Evolutionary conservation across 164 flowering plant species (phyloP).

Genomic region (Magnolia officinalis): DNA sequence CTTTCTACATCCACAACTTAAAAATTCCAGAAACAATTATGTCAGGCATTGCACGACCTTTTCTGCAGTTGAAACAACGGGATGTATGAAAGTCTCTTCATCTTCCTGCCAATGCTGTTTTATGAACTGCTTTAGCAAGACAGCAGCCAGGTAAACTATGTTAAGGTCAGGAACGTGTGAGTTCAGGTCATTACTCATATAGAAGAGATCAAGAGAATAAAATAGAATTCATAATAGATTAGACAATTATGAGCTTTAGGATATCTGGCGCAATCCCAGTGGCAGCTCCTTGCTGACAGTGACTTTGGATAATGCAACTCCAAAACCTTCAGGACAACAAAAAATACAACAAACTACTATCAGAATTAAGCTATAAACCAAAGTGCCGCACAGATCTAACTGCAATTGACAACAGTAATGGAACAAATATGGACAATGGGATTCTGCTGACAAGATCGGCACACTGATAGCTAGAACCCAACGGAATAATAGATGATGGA

Average conservation of each 20-base stretch:
- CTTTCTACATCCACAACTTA: neutral
- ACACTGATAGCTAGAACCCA: no score
- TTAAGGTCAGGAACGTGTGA: constrained; percentile 33
- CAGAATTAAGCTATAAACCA: no score
- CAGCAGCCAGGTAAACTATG: constrained; percentile 78
- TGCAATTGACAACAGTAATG: no score
- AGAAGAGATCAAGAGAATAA: neutral
- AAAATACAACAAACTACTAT: neutral
- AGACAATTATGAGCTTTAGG: constrained; percentile 33
- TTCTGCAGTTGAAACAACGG: constrained; percentile 66
- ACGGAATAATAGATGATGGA: no score
- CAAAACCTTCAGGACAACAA: constrained; percentile 65
- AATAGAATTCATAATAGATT: neutral
- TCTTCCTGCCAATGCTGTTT: constrained; percentile 94
- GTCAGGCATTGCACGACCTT: constrained; percentile 43
- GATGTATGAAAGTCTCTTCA: constrained; percentile 72
- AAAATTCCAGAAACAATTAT: neutral
- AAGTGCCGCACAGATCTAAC: no score
- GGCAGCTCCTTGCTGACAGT: constrained; percentile 70
- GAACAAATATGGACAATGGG: no score
- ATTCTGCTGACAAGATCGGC: no score
- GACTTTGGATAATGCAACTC: constrained; percentile 66
- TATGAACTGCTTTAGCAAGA: constrained; percentile 80
- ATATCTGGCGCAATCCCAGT: constrained; percentile 89
- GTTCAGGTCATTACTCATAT: neutral